Evolutionary conservation across 2,329 filamentous ascomycete species (phyloP).

Genomic region (Rosellinia necatrix): DNA sequence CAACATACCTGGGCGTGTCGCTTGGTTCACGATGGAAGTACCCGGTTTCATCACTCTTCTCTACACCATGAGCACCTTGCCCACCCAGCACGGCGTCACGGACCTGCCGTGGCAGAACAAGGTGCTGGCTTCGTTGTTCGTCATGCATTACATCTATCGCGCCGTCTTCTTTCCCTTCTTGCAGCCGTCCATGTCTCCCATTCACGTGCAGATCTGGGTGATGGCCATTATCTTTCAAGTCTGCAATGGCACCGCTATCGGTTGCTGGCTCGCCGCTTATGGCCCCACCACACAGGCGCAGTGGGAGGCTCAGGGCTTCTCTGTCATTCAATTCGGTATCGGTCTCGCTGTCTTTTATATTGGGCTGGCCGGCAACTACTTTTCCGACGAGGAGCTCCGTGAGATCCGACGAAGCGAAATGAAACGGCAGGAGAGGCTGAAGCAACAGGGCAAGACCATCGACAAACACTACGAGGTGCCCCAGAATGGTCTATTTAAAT

Average conservation of each 20-base stretch:
- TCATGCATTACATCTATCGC: constrained; percentile 89
- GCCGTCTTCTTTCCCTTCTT: constrained; percentile 81
- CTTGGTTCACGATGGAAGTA: constrained; percentile 87
- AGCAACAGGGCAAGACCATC: constrained; percentile 52
- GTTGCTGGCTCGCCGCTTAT: constrained; percentile 81
- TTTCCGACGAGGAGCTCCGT: constrained; percentile 86
- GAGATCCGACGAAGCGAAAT: constrained; percentile 78
- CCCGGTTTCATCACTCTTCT: constrained; percentile 77
- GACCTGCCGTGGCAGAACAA: constrained; percentile 78
- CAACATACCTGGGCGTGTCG: constrained; percentile 87
- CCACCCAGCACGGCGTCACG: constrained; percentile 59
- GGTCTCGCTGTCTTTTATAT: constrained; percentile 78
- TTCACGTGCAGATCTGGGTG: constrained; percentile 71
- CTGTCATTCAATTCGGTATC: constrained; percentile 54
- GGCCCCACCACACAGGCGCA: constrained; percentile 65
- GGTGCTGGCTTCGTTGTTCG: constrained; percentile 72
- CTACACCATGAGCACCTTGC: constrained; percentile 76
- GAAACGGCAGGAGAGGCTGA: constrained; percentile 57
- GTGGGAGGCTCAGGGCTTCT: constrained; percentile 50
- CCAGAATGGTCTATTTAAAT: constrained; percentile 78
- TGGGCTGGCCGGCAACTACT: constrained; percentile 80
- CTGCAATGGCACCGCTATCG: constrained; percentile 76
- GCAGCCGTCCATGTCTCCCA: constrained; percentile 91
- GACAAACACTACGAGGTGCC: constrained; percentile 89
- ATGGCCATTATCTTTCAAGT: constrained; percentile 76